Evolutionary conservation across 495 filamentous ascomycete species (phyloP).

Genomic region (Neurospora sp.): DNA sequence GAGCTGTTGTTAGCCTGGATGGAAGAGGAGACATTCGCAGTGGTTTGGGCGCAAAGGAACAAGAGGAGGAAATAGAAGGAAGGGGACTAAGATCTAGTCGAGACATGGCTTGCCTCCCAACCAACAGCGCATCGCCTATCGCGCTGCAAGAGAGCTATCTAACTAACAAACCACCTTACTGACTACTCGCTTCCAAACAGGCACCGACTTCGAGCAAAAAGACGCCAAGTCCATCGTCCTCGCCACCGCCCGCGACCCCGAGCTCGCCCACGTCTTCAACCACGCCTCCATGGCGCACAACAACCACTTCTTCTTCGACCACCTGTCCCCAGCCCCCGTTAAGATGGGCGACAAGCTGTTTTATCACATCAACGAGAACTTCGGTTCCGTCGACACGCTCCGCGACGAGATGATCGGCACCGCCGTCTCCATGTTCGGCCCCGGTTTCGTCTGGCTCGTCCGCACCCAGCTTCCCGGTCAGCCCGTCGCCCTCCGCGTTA

Average conservation of each 20-base stretch:
- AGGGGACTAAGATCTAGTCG: neutral
- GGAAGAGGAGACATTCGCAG: neutral
- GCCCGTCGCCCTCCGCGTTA: conserved; percentile 50
- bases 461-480: conserved; percentile 26
- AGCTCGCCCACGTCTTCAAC: conserved; percentile 76
- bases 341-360: conserved; percentile 23
- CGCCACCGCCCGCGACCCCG: conserved; percentile 65
- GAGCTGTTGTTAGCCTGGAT: neutral
- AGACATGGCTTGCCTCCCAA: neutral
- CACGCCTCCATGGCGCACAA: conserved; percentile 92
- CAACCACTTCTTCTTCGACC: conserved; percentile 89
- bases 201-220: conserved; percentile 47
- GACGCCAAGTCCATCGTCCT: conserved; percentile 59
- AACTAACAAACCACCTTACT: neutral
- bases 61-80: neutral
- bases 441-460: conserved; percentile 93
- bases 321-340: conserved; percentile 33
- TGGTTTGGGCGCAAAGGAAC: neutral
- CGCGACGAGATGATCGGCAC: conserved; percentile 69
- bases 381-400: conserved; percentile 73
- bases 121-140: neutral
- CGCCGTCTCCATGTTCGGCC: conserved; percentile 88
- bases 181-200: conserved; percentile 19
- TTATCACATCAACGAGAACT: conserved; percentile 46
- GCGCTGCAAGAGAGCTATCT: neutral